Percentiles rank a stretch among this genome's conserved stretches.
Evolutionary conservation across 768 basidiomycete species (phyloP).

Genomic region (Serendipita sp.): DNA sequence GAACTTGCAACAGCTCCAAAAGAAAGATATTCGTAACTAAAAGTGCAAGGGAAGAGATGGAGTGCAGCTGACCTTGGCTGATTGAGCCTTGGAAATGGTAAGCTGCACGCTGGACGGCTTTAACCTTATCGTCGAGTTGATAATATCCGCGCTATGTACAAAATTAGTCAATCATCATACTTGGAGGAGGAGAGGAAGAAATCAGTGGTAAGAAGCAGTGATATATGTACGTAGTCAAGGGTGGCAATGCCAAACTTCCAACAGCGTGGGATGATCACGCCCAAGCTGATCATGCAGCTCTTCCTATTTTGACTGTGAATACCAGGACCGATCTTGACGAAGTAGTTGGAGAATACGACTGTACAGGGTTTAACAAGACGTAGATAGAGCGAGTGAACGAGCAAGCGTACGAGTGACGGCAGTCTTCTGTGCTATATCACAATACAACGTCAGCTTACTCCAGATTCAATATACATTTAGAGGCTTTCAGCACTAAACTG

Average conservation of each 20-base stretch:
- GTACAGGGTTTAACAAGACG: too few species aligned
- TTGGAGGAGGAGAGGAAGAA: too few species aligned
- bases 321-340: neutral
- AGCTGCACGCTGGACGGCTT: neutral
- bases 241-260: neutral
- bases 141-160: neutral
- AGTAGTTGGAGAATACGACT: neutral
- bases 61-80: neutral
- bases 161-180: too few species aligned
- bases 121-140: neutral
- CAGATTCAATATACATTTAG: too few species aligned
- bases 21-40: too few species aligned
- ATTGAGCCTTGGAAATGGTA: slow-evolving; percentile 2
- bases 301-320: neutral
- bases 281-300: neutral
- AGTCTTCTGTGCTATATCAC: neutral
- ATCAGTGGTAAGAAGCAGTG: too few species aligned
- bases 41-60: too few species aligned
- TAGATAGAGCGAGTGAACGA: neutral
- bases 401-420: neutral
- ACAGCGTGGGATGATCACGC: neutral
- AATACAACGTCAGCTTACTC: too few species aligned
- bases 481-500: too few species aligned
- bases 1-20: neutral
- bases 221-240: neutral